Evolutionary conservation across 2,329 filamentous ascomycete genomes (phyloP).

Genomic region (Paecilomyces formosus): DNA sequence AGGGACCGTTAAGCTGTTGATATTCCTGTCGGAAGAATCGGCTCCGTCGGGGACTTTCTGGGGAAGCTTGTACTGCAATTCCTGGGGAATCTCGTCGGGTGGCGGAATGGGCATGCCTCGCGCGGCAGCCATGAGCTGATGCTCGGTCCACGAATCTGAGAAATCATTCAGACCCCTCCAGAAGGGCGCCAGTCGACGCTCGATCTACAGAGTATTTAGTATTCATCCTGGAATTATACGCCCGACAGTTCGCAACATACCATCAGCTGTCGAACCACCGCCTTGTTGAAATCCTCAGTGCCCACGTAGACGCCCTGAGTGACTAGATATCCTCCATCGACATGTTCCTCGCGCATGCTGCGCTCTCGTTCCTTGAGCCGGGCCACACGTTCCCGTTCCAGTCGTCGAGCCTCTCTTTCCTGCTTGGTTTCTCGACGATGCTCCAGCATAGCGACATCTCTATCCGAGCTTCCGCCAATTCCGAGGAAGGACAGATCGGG

Average conservation of each 20-base stretch:
- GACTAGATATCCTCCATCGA: conserved; percentile 90
- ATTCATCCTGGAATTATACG: conserved; percentile 5
- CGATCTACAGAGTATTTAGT: conserved; percentile 58
- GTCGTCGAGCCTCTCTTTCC: conserved; percentile 77
- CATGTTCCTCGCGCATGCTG: conserved; percentile 83
- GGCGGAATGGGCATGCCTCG: conserved; percentile 76
- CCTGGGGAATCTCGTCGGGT: conserved; percentile 72
- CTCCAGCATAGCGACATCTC: conserved; percentile 46
- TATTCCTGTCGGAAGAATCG: conserved; percentile 50
- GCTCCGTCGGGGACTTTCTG: conserved; percentile 38
- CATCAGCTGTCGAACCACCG: conserved; percentile 80
- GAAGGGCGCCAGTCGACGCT: conserved; percentile 85
- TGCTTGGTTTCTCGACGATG: conserved; percentile 78
- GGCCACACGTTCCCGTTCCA: conserved; percentile 70
- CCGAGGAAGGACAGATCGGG: conserved; percentile 55
- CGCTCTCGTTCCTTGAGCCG: conserved; percentile 79
- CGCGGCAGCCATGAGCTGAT: conserved; percentile 87
- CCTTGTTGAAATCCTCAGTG: conserved; percentile 86
- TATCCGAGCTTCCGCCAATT: conserved; percentile 42
- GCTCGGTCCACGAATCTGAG: conserved; percentile 81
- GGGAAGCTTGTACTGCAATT: conserved; percentile 51
- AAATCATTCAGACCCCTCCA: conserved; percentile 92
- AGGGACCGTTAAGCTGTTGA: conserved; percentile 70
- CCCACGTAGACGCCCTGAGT: conserved; percentile 92
- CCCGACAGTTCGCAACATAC: conserved; percentile 42